phyloP scores from a whole-genome alignment of 768 basidiomycete genomes.

The Tulasnella calospora region DNA sequence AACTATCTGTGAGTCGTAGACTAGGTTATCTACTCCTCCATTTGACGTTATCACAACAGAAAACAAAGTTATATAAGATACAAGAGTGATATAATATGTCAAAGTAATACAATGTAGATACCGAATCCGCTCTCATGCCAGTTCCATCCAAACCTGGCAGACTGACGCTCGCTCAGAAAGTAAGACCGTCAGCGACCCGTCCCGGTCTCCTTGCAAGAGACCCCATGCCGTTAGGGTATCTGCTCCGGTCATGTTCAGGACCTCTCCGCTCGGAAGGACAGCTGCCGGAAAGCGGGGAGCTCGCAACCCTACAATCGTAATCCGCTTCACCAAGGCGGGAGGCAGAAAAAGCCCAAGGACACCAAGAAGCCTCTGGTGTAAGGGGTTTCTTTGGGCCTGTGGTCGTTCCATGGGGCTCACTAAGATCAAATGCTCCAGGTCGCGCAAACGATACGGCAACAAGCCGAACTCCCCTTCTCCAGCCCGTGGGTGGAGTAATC shows the following conservation, averaged over 20 bases:
- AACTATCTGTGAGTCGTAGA: background rate
- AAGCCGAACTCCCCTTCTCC: constrained; percentile 2
- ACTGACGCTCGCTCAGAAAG: background rate
- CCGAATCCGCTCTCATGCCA: background rate
- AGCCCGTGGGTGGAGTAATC: background rate
- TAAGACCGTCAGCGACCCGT: background rate
- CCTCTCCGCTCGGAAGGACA: background rate
- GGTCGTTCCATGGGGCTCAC: background rate
- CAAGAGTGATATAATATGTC: background rate
- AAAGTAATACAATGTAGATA: background rate
- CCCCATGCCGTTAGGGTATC: background rate
- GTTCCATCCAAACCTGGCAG: background rate
- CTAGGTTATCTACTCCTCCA: background rate
- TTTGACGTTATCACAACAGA: background rate
- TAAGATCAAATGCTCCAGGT: background rate
- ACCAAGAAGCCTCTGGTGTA: background rate
- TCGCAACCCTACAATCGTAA: background rate
- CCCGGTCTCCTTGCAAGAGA: background rate
- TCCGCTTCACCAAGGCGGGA: background rate
- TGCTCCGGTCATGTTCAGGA: background rate
- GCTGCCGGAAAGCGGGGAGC: background rate
- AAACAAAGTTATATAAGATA: background rate
- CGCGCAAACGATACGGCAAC: background rate
- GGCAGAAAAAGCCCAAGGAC: background rate
- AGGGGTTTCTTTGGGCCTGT: background rate